phyloP scores from a whole-genome alignment of 2,329 filamentous ascomycete species.

The Penicillium hesseltinei region DNA sequence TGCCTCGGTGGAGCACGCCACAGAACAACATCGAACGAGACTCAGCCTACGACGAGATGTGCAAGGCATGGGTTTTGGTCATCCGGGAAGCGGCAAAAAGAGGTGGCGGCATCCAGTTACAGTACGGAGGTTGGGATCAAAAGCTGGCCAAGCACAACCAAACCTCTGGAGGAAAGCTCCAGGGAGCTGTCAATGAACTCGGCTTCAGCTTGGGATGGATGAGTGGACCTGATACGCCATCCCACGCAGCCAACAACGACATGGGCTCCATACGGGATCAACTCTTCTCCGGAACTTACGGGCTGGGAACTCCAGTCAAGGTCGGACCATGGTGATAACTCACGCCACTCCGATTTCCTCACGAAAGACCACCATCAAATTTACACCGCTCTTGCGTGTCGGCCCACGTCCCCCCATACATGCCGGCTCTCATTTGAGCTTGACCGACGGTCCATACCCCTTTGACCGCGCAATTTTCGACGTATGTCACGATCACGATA shows the following conservation, averaged over 20 bases:
- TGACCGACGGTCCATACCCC: slow-evolving; percentile 20
- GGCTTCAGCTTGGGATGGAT: slow-evolving; percentile 76
- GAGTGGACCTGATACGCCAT: slow-evolving; percentile 45
- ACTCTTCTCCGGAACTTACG: slow-evolving; percentile 57
- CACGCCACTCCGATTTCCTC: slow-evolving; percentile 7
- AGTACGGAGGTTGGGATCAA: slow-evolving; percentile 91
- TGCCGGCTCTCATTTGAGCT: slow-evolving; percentile 13
- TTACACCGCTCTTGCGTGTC: slow-evolving; percentile 11
- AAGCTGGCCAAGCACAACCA: slow-evolving; percentile 84
- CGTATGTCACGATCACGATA: slow-evolving; percentile 48
- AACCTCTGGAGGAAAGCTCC: slow-evolving; percentile 76
- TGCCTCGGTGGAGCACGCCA: slow-evolving; percentile 88
- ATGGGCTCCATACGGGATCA: slow-evolving; percentile 55
- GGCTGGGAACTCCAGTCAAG: slow-evolving; percentile 53
- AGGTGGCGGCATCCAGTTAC: slow-evolving; percentile 83
- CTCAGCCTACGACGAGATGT: slow-evolving; percentile 93
- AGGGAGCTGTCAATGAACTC: slow-evolving; percentile 75
- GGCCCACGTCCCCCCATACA: slow-evolving; percentile 14
- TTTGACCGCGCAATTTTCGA: slow-evolving; percentile 31
- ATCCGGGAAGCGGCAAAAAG: slow-evolving; percentile 88
- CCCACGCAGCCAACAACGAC: slow-evolving; percentile 36
- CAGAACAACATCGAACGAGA: slow-evolving; percentile 91
- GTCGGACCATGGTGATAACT: slow-evolving; percentile 54
- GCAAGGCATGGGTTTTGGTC: slow-evolving; percentile 87
- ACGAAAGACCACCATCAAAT: slow-evolving; percentile 7